Evolutionary conservation across 371 early-diverging fungal species (phyloP), one percentile per base, ranked within the genome.

Genomic region (Nematocida ausubeli): DNA sequence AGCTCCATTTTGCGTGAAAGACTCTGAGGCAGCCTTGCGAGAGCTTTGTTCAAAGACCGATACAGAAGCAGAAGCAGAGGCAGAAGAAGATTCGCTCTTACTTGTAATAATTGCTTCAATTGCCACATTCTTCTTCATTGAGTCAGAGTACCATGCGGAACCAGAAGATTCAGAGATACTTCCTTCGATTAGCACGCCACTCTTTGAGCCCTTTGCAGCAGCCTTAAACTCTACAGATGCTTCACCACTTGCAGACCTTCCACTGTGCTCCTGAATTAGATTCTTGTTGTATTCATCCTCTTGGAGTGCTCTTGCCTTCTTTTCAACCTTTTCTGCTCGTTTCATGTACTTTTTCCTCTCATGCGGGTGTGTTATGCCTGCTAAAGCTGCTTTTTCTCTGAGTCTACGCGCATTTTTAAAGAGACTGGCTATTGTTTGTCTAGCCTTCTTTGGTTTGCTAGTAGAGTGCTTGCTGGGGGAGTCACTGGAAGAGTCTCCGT

Each of bases 11-110:
- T 14, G 3, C 14, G 65, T 56, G 22, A 75, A 75, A 12, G 78
- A n/a, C 22, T 9, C 32, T 1, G 28, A 9, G 2, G 57, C 40
- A 28, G 78, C 7, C 58, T 75, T 28, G 7, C 50, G 1, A 34
- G 55, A 50, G 42, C 66, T 75, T 22, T 44, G 12, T 28, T 64
- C 78, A 42, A 63, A 75, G 6, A 24, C 60, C 32, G 60, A 60
- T 55, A 24, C 55, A 0, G 55, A 55, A 9, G 55, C 55, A 22
- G n/a, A 19, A 16, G 60, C 60, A 60, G 35, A 30, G 12, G 60
- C 60, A 34, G 52, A 26, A 6, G 42, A 6, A 3, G 37, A 6
- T 4, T 24, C 26, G 6, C 24, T 44, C 40, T 56, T 44, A 35
- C 62, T 47, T 24, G 73, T 34, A 4, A 72, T 42, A 0, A 72